Evolutionary conservation across 2,329 filamentous ascomycete genomes (phyloP).

Genomic region (Colletotrichum acutatum): DNA sequence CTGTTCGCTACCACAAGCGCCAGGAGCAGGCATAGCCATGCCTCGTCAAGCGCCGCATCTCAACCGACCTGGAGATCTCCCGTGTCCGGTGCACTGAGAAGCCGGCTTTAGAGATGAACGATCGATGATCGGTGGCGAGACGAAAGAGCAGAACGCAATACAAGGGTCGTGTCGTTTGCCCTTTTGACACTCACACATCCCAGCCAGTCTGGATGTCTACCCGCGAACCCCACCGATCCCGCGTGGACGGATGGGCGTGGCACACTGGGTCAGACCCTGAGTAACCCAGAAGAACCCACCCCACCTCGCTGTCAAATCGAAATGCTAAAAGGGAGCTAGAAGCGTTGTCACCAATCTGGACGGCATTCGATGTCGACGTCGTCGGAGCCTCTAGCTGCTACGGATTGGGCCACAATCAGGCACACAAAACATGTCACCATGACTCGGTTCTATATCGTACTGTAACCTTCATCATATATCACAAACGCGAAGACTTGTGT

Average conservation of each 20-base stretch:
- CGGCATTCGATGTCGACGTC: background rate
- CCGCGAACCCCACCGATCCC: constrained; percentile 34
- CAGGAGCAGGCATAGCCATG: constrained; percentile 30
- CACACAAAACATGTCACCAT: constrained; percentile 15
- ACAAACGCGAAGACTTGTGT: background rate
- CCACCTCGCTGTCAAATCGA: background rate
- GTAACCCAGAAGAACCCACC: constrained; percentile 15
- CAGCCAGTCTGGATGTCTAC: constrained; percentile 17
- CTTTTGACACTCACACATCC: constrained; percentile 5
- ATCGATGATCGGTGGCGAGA: constrained; percentile 23
- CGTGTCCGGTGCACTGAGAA: background rate
- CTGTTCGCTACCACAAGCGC: background rate
- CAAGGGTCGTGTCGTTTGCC: constrained; percentile 25
- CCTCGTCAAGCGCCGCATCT: constrained; percentile 1
- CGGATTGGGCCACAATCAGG: constrained; percentile 27
- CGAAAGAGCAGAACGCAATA: constrained; percentile 1
- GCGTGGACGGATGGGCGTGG: constrained; percentile 19
- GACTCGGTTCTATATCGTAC: constrained; percentile 16
- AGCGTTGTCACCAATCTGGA: background rate
- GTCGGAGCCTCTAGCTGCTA: background rate
- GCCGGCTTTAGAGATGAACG: constrained; percentile 2
- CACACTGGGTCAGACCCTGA: constrained; percentile 25
- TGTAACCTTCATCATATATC: constrained; percentile 3
- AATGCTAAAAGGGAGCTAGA: background rate
- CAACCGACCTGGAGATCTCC: constrained; percentile 21